Evolutionary conservation across 2,329 filamentous ascomycete genomes (phyloP).

Genomic region (Cryphonectria radicalis): DNA sequence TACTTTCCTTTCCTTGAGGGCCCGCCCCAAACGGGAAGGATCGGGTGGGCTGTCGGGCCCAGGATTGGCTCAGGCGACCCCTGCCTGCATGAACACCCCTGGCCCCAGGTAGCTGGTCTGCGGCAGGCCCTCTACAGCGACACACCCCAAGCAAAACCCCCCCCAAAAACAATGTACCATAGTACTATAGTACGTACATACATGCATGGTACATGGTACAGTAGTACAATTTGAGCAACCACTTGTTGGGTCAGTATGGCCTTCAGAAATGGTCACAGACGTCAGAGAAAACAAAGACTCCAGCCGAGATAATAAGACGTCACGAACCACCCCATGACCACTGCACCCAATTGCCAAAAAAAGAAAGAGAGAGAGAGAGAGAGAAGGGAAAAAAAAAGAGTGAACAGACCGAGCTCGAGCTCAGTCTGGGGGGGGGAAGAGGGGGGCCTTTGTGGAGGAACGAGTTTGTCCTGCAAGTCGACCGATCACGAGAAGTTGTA

Average conservation of each 20-base stretch:
- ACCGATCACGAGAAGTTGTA: slow-evolving; percentile 9
- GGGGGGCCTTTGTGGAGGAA: neutral
- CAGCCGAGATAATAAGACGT: neutral
- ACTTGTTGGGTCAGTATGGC: neutral
- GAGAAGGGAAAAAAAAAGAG: no score
- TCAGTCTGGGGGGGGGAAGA: neutral
- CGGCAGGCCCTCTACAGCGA: neutral
- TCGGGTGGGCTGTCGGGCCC: neutral
- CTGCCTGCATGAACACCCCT: slow-evolving; percentile 1
- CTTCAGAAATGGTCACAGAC: neutral
- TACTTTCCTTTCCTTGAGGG: neutral
- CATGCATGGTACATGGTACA: no score
- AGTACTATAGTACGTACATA: neutral
- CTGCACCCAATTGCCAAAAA: neutral
- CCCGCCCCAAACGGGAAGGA: neutral
- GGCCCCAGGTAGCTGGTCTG: neutral
- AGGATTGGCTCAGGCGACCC: slow-evolving; percentile 5
- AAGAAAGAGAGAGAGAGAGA: no score
- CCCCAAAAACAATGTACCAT: neutral
- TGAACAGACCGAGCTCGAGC: neutral
- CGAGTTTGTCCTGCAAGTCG: neutral
- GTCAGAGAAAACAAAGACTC: neutral
- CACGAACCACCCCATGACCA: neutral
- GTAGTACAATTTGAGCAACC: neutral
- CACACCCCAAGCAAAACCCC: neutral